Base-by-base conservation (phyloP, 164 flowering plant species). In the Aristolochia californica region DNA sequence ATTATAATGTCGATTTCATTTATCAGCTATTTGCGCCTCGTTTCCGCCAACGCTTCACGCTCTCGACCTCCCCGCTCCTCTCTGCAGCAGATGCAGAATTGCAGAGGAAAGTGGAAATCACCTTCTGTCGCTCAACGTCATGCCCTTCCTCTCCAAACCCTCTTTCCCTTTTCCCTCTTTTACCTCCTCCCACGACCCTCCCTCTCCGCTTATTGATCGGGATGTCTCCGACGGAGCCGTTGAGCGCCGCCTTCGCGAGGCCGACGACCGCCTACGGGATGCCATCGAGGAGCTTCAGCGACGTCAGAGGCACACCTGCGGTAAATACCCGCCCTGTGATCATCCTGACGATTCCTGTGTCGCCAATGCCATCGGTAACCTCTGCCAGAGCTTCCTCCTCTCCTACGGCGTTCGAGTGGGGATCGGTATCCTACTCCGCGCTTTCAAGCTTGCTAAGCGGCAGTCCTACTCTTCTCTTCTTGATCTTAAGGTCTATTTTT, bases 371-470 rank as follows among this genome's bases (percentile, higher is more conserved):
- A 78, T 93, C 11, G 97, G 98, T 0, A 93, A 93, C 60, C 88
- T 93, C 28, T 93, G 98, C 74, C 98, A 93, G 79, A 88, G 78
- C 74, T 93, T 93, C 61, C 89, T 93, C 21, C 82, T 93, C 20
- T 88, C 98, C 13, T 93, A 93, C 48, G 98, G 98, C 27, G 96
- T 93, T n/a, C 72, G 98, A 28, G 97, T 85, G 27, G 98, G 97
- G 13, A 79, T 93, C 55, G 97, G 98, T 9, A 93, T 93, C 40
- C 87, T 93, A 30, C 88, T 93, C 38, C 85, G 98, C 50, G 98
- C 98, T 45, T 93, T 93, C 71, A 93, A 93, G 80, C 94, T 93
- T 54, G 97, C 76, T n/a, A 74, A 86, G 13, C 43, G 95, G 1
- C 86, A 81, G 56, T 93, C 98, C 27, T 88, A 87, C 52, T 74